These are phyloP conservation scores for Sporodiniella umbellata DNA, from an alignment of 371 early-diverging fungal genomes.

Conservation along the genomic window DNA sequence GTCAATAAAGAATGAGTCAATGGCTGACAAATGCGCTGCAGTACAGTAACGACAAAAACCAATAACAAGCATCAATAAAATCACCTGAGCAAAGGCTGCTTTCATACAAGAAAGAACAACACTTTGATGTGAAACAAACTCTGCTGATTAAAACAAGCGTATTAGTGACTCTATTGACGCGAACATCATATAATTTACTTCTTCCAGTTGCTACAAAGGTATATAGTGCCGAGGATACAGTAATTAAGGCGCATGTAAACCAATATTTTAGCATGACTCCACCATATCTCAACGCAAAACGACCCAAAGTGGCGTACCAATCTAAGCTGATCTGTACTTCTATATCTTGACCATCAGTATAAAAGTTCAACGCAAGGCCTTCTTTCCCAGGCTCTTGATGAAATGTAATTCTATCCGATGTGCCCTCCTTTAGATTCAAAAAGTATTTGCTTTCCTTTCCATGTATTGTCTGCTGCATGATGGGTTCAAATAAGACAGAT, in stretches of 20 bases:
- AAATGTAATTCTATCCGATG: constrained; percentile 35
- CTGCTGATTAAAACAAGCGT: background rate
- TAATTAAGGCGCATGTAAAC: constrained; percentile 40
- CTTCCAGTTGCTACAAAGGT: constrained; percentile 7
- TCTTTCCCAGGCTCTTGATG: constrained; percentile 20
- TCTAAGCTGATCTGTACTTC: constrained; percentile 49
- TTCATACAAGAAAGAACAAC: constrained; percentile 8
- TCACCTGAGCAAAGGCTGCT: constrained; percentile 9
- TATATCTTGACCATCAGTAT: constrained; percentile 44
- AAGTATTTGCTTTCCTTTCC: constrained; percentile 49
- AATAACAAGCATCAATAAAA: constrained; percentile 6
- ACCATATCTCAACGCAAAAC: constrained; percentile 63
- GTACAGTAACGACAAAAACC: background rate
- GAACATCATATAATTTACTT: background rate
- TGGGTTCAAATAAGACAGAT: constrained; percentile 27
- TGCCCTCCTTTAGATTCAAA: constrained; percentile 53
- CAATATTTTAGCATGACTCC: constrained; percentile 43
- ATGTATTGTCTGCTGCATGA: constrained; percentile 52
- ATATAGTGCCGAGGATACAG: constrained; percentile 30
- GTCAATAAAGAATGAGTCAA: background rate
- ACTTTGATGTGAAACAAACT: constrained; percentile 9
- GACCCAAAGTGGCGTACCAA: constrained; percentile 64
- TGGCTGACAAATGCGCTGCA: background rate
- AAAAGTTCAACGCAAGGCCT: constrained; percentile 59
- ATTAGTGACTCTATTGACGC: background rate